These are phyloP conservation scores for Trametes pubescens DNA, from an alignment of 1,284 basidiomycete genomes.

Conservation along the genomic window DNA sequence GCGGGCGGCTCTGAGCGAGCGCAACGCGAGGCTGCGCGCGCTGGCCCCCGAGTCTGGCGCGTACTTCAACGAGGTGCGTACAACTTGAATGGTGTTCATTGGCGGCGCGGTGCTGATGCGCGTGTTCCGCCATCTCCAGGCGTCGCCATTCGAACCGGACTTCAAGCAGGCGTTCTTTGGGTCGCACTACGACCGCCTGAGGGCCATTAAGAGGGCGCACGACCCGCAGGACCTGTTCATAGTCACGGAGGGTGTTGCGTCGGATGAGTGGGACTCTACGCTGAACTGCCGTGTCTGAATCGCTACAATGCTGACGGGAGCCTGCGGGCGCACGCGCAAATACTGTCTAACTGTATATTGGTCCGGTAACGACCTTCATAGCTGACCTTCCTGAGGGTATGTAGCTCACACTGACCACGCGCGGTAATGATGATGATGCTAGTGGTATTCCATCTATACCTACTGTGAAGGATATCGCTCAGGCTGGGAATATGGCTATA, in stretches of 20 bases:
- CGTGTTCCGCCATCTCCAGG: conserved; percentile 38
- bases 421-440: background rate
- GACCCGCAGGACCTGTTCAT: conserved; percentile 55
- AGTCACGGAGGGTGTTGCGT: conserved; percentile 53
- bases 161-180: conserved; percentile 54
- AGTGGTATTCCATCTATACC: conserved; percentile 3
- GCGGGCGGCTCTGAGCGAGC: conserved; percentile 38
- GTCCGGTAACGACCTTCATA: no score
- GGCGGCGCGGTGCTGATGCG: background rate
- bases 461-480: conserved; percentile 11
- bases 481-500: conserved; percentile 15
- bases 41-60: conserved; percentile 45
- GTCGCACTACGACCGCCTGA: conserved; percentile 49
- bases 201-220: conserved; percentile 52
- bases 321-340: no score
- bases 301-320: no score
- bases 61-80: conserved; percentile 53
- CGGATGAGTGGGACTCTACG: conserved; percentile 46
- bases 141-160: conserved; percentile 48
- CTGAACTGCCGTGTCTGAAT: conserved; percentile 34
- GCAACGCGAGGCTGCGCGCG: conserved; percentile 35
- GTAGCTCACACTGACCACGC: background rate
- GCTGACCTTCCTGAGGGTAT: background rate
- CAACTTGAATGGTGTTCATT: background rate
- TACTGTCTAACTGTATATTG: no score